Evolutionary conservation across 2,329 filamentous ascomycete species (phyloP), one percentile per base, ranked within the genome.

Genomic region (Aspergillus sp.): DNA sequence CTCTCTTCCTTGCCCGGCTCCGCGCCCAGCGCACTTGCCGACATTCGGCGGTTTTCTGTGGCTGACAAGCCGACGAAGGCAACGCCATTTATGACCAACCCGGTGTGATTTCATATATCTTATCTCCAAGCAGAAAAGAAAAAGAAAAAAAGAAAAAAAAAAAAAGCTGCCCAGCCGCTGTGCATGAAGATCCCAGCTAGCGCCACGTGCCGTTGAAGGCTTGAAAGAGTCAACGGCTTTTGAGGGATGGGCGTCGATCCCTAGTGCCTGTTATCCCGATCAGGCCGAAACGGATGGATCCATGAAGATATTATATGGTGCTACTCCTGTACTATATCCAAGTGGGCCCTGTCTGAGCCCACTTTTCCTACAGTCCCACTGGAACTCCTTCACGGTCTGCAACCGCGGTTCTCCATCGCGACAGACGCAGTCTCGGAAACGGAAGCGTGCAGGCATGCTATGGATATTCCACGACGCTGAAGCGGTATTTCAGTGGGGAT

Each of bases 151-250:
- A 36, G 34, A n/a, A 36, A n/a, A 36, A 13, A 36, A 36, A 9
- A 30, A 9, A 30, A 11, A 4, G 3, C 26, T 30, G 26, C 11
- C 26, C 26, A 30, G 26, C 26, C 26, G 26, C 61, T 61, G 65
- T 73, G 70, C 70, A 73, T 71, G 68, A 68, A 66, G 68, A 71
- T 71, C 69, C 68, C 63, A 65, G 70, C 64, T 72, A 73, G 68
- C 69, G 68, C 71, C 71, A 74, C 71, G 69, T 73, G 71, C 66
- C 64, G 62, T 61, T 66, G 64, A 71, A 54, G 43, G 43, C 51
- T 54, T 54, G 36, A 36, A 48, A 73, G 66, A 66, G 68, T 69
- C 67, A 71, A 72, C 71, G 70, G 69, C 67, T 72, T 55, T 68
- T 63, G 67, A 71, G 70, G 66, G 67, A 73, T 67, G 66, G 26